Base-by-base conservation (phyloP, 768 basidiomycete species). In the Leccinum rimulosum region DNA sequence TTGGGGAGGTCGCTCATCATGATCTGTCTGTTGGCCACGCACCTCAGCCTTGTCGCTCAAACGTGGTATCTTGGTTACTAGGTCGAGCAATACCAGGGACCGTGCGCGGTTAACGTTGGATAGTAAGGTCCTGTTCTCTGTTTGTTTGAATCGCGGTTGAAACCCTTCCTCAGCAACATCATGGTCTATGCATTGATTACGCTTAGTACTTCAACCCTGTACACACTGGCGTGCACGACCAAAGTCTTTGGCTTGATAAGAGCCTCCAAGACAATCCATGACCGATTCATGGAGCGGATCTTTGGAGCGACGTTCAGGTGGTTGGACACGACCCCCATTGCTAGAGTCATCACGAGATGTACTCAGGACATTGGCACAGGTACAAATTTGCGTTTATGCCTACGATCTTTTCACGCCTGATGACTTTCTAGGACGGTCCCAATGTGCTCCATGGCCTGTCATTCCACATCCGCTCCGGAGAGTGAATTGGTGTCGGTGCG, bases 301-400 rank as follows among this genome's bases (percentile, higher is more conserved):
- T 68, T 89, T 14, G 79, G 83, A 5, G 82, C 85, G 4, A 88
- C 88, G 1, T 68, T 88, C 40, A 82, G 87, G 68, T 87, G 79
- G 78, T 72, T 83, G 9, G 82, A 84, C 60, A 76, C 63, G 4
- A 68, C 66, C 4, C 74, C 74, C 4, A 62, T 63, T 3, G 65
- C 73, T 25, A 66, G 74, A 15, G 64, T 74, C 57, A 66, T 74
- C 27, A 63, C 71, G 6, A 61, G 74, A 50, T 73, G 69, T 50
- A 73, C 73, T 28, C 82, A 86, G 55, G 88, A 89, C 66, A 86
- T 88, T 6, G 52, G 38, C 0, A n/a, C 55, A 48, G 55, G 59
- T 60, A 56, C n/a, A 33, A n/a, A 36, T 14, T 12, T 30, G 2
- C 14, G 4, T 28, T n/a, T 2, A 33, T 22, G 25, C 8, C 40